These are phyloP conservation scores for Fusarium scirpi DNA, from an alignment of 2,329 filamentous ascomycete species.

Conservation along the genomic window DNA sequence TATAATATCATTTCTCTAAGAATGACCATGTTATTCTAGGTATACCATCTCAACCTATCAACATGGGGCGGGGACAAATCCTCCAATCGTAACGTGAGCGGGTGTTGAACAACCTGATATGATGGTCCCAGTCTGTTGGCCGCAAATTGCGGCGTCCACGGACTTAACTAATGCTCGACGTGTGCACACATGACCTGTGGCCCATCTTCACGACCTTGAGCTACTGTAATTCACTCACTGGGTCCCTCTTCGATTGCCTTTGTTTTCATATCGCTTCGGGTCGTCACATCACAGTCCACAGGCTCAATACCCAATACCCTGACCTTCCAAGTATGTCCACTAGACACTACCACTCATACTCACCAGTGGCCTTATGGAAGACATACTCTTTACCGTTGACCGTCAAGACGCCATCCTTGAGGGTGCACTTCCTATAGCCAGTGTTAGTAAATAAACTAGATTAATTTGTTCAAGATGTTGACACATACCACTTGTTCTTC, in stretches of 20 bases:
- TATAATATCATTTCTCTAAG: slow-evolving; percentile 8
- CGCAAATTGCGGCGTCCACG: slow-evolving; percentile 33
- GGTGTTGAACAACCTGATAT: slow-evolving; percentile 23
- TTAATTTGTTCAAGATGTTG: background rate
- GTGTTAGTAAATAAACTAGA: slow-evolving; percentile 26
- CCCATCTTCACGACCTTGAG: slow-evolving; percentile 14
- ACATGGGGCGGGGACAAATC: slow-evolving; percentile 11
- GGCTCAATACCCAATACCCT: slow-evolving; percentile 14
- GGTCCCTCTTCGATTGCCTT: background rate
- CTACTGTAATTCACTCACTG: slow-evolving; percentile 9
- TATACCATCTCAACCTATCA: slow-evolving; percentile 21
- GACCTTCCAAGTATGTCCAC: background rate
- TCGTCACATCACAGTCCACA: background rate
- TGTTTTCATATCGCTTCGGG: slow-evolving; percentile 30
- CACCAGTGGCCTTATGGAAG: slow-evolving; percentile 96
- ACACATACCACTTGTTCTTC: slow-evolving; percentile 91
- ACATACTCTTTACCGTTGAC: slow-evolving; percentile 96
- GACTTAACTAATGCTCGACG: slow-evolving; percentile 21
- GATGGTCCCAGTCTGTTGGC: slow-evolving; percentile 44
- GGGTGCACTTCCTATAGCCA: slow-evolving; percentile 84
- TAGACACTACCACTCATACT: slow-evolving; percentile 88
- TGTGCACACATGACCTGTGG: slow-evolving; percentile 24
- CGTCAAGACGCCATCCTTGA: slow-evolving; percentile 95
- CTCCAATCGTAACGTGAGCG: slow-evolving; percentile 16
- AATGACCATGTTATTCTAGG: slow-evolving; percentile 13